Percentiles rank a stretch among this genome's conserved stretches.
phyloP scores from a whole-genome alignment of 2,329 filamentous ascomycete species.

The Ophiobolus disseminans region DNA sequence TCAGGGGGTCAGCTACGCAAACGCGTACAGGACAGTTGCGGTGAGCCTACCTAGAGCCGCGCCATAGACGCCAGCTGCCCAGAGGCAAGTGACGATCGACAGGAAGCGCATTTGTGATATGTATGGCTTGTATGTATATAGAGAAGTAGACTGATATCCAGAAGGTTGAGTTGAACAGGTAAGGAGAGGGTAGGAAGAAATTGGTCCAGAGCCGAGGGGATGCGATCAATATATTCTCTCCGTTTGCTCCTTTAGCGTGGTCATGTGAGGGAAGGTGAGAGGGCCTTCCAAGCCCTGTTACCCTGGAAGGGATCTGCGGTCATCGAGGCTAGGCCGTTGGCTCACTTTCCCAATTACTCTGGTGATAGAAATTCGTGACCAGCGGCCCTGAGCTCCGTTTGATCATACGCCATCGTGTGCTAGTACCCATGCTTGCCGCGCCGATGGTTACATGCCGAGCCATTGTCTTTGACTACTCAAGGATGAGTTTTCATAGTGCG shows the following conservation, averaged over 20 bases:
- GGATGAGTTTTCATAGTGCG: conserved; percentile 10
- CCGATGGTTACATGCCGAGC: conserved; percentile 14
- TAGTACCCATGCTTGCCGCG: conserved; percentile 10
- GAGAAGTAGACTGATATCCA: conserved; percentile 4
- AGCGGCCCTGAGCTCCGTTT: conserved; percentile 17
- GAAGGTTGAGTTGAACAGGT: conserved; percentile 7
- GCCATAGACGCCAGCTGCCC: conserved; percentile 33
- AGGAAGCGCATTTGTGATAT: conserved; percentile 34
- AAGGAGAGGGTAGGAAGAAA: conserved; percentile 9
- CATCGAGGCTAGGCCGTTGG: conserved; percentile 15
- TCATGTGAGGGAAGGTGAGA: conserved; percentile 9
- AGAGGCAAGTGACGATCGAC: conserved; percentile 38
- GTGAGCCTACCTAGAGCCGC: conserved; percentile 24
- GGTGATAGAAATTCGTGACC: conserved; percentile 19
- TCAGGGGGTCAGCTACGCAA: conserved; percentile 6
- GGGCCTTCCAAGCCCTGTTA: conserved; percentile 6
- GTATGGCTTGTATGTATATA: too few relatives aligned
- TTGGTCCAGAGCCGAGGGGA: conserved; percentile 1
- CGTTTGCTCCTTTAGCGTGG: conserved; percentile 8
- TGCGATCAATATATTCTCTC: conserved; percentile 15
- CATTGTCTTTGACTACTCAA: conserved; percentile 9
- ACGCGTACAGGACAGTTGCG: background rate
- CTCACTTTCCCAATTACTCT: conserved; percentile 15
- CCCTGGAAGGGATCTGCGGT: conserved; percentile 8
- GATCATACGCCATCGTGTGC: conserved; percentile 29